Evolutionary conservation across 2,329 filamentous ascomycete species (phyloP).

Genomic region (Curvularia spicifera): DNA sequence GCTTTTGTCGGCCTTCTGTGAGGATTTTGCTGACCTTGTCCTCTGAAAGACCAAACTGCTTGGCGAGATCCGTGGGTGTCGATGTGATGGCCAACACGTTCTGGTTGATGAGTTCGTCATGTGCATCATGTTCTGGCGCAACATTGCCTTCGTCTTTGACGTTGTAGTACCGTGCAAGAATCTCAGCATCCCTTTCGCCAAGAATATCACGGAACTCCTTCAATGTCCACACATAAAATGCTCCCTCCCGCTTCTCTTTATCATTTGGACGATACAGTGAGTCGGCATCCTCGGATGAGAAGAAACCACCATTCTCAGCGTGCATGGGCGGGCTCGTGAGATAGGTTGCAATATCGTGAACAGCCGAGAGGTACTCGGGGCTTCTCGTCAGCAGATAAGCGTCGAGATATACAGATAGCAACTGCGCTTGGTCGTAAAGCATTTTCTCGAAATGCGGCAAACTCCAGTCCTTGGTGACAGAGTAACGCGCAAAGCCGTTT

Average conservation of each 20-base stretch:
- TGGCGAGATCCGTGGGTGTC: conserved; percentile 71
- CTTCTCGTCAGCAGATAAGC: conserved; percentile 75
- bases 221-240: conserved; percentile 92
- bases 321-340: conserved; percentile 74
- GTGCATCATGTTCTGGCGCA: conserved; percentile 78
- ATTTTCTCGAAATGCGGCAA: conserved; percentile 98
- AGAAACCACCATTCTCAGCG: conserved; percentile 74
- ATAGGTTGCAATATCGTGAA: conserved; percentile 86
- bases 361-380: conserved; percentile 75
- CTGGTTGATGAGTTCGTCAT: conserved; percentile 93
- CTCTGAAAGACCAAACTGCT: conserved; percentile 74
- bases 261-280: conserved; percentile 77
- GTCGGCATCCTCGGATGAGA: conserved; percentile 89
- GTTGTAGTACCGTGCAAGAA: conserved; percentile 84
- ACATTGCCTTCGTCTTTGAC: conserved; percentile 87
- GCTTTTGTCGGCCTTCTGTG: conserved; percentile 67
- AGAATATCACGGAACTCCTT: conserved; percentile 84
- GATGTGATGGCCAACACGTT: conserved; percentile 81
- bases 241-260: conserved; percentile 83
- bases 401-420: conserved; percentile 83
- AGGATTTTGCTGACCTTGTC: conserved; percentile 73
- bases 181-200: conserved; percentile 69
- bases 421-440: conserved; percentile 87
- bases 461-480: conserved; percentile 89
- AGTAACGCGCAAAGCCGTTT: conserved; percentile 82